Evolutionary conservation across 2,329 filamentous ascomycete species (phyloP).

Genomic region (Ploettnerulaceae sp.): DNA sequence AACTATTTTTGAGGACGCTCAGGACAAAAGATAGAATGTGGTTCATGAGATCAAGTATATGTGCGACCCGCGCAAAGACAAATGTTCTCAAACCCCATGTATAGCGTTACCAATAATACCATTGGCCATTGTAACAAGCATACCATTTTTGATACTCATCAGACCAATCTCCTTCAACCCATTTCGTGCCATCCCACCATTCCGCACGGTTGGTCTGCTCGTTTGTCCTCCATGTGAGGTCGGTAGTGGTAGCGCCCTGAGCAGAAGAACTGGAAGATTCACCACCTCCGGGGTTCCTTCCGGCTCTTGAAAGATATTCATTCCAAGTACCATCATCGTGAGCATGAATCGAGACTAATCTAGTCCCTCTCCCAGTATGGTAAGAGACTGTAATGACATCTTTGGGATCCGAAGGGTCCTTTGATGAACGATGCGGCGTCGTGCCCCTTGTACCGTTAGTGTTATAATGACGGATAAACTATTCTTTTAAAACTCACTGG

Average conservation of each 20-base stretch:
- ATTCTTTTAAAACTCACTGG: too few relatives aligned
- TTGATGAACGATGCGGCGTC: conserved; percentile 6
- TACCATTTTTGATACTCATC: conserved; percentile 20
- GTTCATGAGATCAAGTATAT: conserved; percentile 1
- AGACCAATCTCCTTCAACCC: conserved; percentile 18
- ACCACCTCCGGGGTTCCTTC: not conserved
- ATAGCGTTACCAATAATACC: conserved; percentile 16
- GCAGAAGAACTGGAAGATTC: conserved; percentile 7
- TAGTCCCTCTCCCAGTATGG: conserved; percentile 9
- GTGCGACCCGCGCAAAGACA: conserved; percentile 10
- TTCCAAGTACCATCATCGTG: conserved; percentile 11
- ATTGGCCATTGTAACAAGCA: conserved; percentile 20
- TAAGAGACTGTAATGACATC: conserved; percentile 3
- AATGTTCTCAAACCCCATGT: conserved; percentile 16
- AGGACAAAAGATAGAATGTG: too few relatives aligned
- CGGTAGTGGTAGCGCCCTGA: conserved; percentile 6
- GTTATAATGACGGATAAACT: too few relatives aligned
- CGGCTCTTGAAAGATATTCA: conserved; percentile 7
- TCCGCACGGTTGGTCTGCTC: conserved; percentile 18
- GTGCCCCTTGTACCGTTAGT: not conserved
- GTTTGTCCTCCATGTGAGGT: conserved; percentile 16
- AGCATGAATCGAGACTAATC: conserved; percentile 9
- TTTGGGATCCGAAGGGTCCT: conserved; percentile 6
- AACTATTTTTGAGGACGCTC: too few relatives aligned
- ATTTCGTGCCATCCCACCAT: conserved; percentile 17